Conservation (phyloP, 192 early-diverging fungal species). For the Podochytrium sp. region DNA sequence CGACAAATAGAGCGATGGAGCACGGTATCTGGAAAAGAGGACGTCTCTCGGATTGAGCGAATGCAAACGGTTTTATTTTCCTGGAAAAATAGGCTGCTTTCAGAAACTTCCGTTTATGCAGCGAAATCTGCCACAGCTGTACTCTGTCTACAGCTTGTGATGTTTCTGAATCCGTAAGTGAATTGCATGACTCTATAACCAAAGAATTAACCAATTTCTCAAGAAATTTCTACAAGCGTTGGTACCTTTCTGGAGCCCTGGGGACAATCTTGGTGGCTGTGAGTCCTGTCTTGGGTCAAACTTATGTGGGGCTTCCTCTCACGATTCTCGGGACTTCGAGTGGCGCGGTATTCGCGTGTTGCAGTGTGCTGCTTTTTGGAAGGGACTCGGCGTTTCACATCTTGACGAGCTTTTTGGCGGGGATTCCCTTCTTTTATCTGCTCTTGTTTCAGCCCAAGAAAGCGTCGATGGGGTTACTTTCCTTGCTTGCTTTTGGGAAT, state of each 20-base stretch:
- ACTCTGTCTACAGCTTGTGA: slow-evolving; percentile 10
- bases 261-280: slow-evolving; percentile 16
- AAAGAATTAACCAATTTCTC: not conserved
- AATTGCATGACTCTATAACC: not conserved
- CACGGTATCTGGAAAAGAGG: no score
- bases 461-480: slow-evolving; percentile 13
- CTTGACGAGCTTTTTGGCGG: not conserved
- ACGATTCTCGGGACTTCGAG: not conserved
- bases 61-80: no score
- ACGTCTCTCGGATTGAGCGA: no score
- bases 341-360: not conserved
- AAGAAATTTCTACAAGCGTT: slow-evolving; percentile 1
- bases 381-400: not conserved
- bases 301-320: not conserved
- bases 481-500: slow-evolving; percentile 18
- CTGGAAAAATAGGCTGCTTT: not conserved
- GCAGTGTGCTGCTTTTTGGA: not conserved
- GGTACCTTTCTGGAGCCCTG: not conserved
- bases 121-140: slow-evolving; percentile 22
- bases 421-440: slow-evolving; percentile 17
- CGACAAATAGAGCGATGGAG: no score
- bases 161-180: slow-evolving; percentile 25
- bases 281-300: slow-evolving; percentile 5
- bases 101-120: slow-evolving; percentile 15
- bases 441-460: not conserved